Evolutionary conservation across 495 filamentous ascomycete genomes (phyloP).

Genomic region (Penicillium angulare): DNA sequence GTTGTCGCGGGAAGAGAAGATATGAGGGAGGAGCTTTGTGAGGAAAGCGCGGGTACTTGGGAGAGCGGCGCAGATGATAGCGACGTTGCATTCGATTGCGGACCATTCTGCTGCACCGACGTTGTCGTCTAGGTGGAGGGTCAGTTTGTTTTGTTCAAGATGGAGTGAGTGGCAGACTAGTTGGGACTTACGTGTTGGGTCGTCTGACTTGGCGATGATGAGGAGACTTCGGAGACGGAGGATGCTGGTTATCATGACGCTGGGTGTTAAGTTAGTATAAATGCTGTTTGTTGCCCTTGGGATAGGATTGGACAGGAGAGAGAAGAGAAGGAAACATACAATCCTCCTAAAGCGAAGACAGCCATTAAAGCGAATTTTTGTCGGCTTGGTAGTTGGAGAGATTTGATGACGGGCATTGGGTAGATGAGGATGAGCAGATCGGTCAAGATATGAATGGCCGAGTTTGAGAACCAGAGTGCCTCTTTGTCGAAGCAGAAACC

Average conservation of each 20-base stretch:
- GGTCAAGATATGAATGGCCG: constrained; percentile 43
- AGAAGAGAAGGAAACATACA: constrained; percentile 30
- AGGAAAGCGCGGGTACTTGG: constrained; percentile 54
- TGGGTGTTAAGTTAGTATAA: constrained; percentile 17
- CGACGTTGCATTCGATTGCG: constrained; percentile 54
- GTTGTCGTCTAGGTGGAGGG: constrained; percentile 41
- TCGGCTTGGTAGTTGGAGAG: constrained; percentile 40
- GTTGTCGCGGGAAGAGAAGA: constrained; percentile 34
- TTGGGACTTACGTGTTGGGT: constrained; percentile 43
- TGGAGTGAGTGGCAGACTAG: not conserved
- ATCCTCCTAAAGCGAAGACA: constrained; percentile 48
- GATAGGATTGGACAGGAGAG: too few relatives aligned
- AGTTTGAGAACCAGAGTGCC: constrained; percentile 39
- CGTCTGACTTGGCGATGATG: constrained; percentile 37
- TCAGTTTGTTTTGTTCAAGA: not conserved
- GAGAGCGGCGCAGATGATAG: constrained; percentile 56
- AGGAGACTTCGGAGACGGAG: constrained; percentile 52
- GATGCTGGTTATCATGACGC: constrained; percentile 54
- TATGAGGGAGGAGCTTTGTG: constrained; percentile 33
- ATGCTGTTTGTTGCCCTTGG: too few relatives aligned
- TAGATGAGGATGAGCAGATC: constrained; percentile 49
- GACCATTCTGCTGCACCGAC: constrained; percentile 56
- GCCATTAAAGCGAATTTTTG: constrained; percentile 46
- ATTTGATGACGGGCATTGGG: constrained; percentile 47
- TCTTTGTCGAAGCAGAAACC: constrained; percentile 37